These are phyloP conservation scores for Botryococcus braunii DNA, from an alignment of 163 green algal genomes.

Conservation along the genomic window DNA sequence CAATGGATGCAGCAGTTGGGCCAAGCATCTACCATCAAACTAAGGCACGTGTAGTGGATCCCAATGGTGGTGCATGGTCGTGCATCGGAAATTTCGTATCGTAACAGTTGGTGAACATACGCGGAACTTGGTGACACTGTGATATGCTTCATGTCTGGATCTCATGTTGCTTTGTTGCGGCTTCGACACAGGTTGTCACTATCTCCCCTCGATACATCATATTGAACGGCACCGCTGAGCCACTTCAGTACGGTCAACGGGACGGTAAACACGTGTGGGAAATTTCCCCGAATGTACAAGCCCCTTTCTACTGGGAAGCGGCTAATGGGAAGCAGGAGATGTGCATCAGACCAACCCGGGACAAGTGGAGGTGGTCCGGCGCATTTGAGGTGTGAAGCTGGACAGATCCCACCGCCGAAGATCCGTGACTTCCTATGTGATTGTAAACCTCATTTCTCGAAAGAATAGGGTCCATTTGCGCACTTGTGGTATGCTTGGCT, in stretches of 20 bases:
- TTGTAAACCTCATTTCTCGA: too few species aligned
- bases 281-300: conserved; percentile 10
- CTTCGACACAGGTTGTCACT: conserved; percentile 25
- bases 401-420: too few species aligned
- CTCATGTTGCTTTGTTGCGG: too few species aligned
- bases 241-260: conserved; percentile 24
- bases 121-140: too few species aligned
- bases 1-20: conserved; percentile 25
- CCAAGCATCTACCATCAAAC: conserved; percentile 24
- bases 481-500: too few species aligned
- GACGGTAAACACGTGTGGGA: conserved; percentile 22
- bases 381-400: conserved; percentile 23
- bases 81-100: too few species aligned
- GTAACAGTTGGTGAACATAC: too few species aligned
- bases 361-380: conserved; percentile 28
- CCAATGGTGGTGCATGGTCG: too few species aligned
- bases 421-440: too few species aligned
- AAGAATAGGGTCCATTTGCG: too few species aligned
- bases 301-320: conserved; percentile 32
- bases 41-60: conserved; percentile 18
- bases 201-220: conserved; percentile 36
- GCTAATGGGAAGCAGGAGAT: conserved; percentile 23
- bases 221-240: conserved; percentile 28
- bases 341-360: conserved; percentile 23
- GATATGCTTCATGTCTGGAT: too few species aligned